Conservation (phyloP, 2,329 filamentous ascomycete species). For the Rhexocercosporidium sp. region DNA sequence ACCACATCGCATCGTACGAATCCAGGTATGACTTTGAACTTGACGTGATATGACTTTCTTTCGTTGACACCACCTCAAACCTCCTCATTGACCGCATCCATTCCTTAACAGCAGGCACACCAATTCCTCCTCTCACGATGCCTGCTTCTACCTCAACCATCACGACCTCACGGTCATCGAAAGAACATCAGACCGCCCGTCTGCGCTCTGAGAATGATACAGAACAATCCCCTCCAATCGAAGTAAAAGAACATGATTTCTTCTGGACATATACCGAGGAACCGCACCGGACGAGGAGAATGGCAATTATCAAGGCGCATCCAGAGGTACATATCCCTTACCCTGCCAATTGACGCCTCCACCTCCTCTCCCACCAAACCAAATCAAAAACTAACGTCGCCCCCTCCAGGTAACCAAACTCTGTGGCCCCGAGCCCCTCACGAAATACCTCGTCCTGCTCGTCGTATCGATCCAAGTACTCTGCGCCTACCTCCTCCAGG, state of each 20-base stretch:
- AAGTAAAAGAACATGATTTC: constrained; percentile 58
- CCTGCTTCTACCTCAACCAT: constrained; percentile 32
- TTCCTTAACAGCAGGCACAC: constrained; percentile 18
- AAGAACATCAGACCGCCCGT: constrained; percentile 18
- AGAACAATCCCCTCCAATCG: constrained; percentile 20
- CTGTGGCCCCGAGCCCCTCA: constrained; percentile 93
- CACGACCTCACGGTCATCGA: constrained; percentile 26
- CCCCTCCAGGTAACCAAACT: constrained; percentile 82
- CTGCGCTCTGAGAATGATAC: constrained; percentile 22
- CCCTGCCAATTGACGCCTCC: background rate
- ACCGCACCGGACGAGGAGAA: constrained; percentile 86
- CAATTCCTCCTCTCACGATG: constrained; percentile 26
- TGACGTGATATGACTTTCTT: background rate
- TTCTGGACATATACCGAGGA: constrained; percentile 99
- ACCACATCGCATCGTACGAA: background rate
- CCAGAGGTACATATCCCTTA: constrained; percentile 73
- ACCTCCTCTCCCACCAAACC: background rate
- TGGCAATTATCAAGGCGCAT: constrained; percentile 97
- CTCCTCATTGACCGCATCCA: constrained; percentile 2
- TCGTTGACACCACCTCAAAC: background rate
- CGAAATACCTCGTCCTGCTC: constrained; percentile 86
- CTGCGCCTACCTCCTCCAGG: constrained; percentile 76
- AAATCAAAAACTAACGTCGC: constrained; percentile 14
- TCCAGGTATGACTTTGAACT: background rate
- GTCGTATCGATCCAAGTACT: constrained; percentile 84